A percentile compares a stretch with the other conserved stretches of the same genome.
Evolutionary conservation across 371 early-diverging fungal species (phyloP).

Genomic region (Mucor mucedo): DNA sequence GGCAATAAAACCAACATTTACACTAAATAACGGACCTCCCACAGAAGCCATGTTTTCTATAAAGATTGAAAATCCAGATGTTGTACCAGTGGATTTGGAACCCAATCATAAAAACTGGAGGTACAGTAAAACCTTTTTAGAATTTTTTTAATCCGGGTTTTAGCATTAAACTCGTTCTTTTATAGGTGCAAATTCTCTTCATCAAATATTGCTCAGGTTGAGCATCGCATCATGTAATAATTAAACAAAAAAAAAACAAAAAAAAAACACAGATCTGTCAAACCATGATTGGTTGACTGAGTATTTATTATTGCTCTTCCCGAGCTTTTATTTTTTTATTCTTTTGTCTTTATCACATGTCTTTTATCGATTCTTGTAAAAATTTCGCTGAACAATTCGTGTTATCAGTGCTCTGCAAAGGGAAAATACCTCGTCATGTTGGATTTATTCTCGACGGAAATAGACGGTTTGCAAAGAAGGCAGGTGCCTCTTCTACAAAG

Average conservation of each 20-base stretch:
- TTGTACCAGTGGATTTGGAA: conserved; percentile 16
- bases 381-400: conserved; percentile 26
- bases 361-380: conserved; percentile 1
- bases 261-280: conserved; percentile 9
- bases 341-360: not conserved
- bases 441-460: conserved; percentile 99
- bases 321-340: not conserved
- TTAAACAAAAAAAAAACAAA: not conserved
- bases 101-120: conserved; percentile 30
- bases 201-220: conserved; percentile 18
- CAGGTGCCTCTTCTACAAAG: conserved; percentile 47
- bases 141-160: not conserved
- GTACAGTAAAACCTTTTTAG: conserved; percentile 2
- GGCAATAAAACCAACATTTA: conserved; percentile 1
- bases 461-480: conserved; percentile 86
- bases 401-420: conserved; percentile 63
- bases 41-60: conserved; percentile 24
- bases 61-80: conserved; percentile 25
- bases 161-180: not conserved
- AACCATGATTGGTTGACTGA: conserved; percentile 13
- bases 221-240: conserved; percentile 12
- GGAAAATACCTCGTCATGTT: conserved; percentile 92
- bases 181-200: conserved; percentile 29
- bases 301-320: conserved; percentile 1
- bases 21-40: conserved; percentile 8